Base-by-base conservation (phyloP, 2,329 filamentous ascomycete genomes). In the Penicillium expansum region DNA sequence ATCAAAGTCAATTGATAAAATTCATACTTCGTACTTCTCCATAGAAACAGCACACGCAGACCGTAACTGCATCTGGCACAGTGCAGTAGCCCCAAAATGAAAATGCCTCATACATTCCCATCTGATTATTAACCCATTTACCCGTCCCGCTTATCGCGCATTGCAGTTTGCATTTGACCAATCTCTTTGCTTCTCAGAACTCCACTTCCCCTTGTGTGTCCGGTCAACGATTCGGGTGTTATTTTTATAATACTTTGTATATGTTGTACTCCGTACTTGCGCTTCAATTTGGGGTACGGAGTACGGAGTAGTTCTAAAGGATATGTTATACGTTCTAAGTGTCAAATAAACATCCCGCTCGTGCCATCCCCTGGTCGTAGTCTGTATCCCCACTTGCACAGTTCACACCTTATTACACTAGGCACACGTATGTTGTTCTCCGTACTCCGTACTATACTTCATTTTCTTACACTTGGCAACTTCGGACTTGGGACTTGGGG, bases 361-460 rank as follows among this genome's bases (percentile, higher is more conserved):
- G 54, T 58, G 56, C 45, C 39, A 55, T 49, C 13, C 33, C 47
- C 13, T 52, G 55, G 6, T 29, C 38, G 27, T 30, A 54, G 44
- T 54, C 50, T 39, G 48, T 18, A 24, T 48, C 32, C 27, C 41
- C 48, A 52, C 55, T 39, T 54, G 56, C 56, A 58, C 56, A 55
- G 56, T 45, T 58, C 56, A 55, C 56, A 58, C 52, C 39, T 58
- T 58, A 58, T 58, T 55, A 44, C 38, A 16, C 42, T 43, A 22
- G 29, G 27, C 27, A 35, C 4, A 11, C 16, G 33, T 27, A 27
- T 27, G 24, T 27, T 27, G 24, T 27, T 4, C 24, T 4, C 4
- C 4, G 24, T 4, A 27, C 24, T 27, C 24, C 24, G 4, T 33
- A 43, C 5, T 51, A 29, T 29, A 8, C 35, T 42, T 29, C 42